Conservation (phyloP, 768 basidiomycete species). For the Cystofilobasidium macerans region DNA sequence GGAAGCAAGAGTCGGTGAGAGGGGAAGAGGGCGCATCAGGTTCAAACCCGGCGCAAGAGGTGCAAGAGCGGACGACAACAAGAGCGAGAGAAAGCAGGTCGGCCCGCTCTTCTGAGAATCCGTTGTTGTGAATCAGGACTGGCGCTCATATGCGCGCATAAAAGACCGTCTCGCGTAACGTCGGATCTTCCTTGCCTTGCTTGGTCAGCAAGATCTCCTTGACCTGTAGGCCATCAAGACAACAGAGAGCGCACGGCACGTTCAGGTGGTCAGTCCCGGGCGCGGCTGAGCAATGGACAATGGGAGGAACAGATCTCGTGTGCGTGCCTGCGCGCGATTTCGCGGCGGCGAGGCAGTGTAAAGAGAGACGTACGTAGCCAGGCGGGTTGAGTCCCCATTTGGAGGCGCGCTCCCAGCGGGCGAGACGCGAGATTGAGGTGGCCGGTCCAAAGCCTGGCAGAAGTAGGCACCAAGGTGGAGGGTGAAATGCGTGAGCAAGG, state of each 20-base stretch:
- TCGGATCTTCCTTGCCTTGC: neutral
- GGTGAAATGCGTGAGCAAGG: neutral
- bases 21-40: too few relatives aligned
- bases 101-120: too few relatives aligned
- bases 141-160: slow-evolving; percentile 1
- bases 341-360: neutral
- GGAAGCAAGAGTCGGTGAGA: too few relatives aligned
- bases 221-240: neutral
- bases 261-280: too few relatives aligned
- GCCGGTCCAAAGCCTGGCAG: neutral
- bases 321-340: neutral
- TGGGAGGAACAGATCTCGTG: neutral
- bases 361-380: neutral
- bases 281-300: neutral
- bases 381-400: slow-evolving; percentile 3
- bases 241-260: neutral
- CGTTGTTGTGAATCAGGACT: too few relatives aligned
- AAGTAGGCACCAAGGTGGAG: neutral
- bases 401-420: slow-evolving; percentile 5
- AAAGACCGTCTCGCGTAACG: neutral
- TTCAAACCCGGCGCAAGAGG: too few relatives aligned
- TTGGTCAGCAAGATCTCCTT: slow-evolving; percentile 1
- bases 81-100: too few relatives aligned
- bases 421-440: neutral
- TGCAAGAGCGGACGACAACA: too few relatives aligned